Evolutionary conservation across 108 stramenopile genomes (phyloP).

Genomic region (Cyclotella distinguenda): DNA sequence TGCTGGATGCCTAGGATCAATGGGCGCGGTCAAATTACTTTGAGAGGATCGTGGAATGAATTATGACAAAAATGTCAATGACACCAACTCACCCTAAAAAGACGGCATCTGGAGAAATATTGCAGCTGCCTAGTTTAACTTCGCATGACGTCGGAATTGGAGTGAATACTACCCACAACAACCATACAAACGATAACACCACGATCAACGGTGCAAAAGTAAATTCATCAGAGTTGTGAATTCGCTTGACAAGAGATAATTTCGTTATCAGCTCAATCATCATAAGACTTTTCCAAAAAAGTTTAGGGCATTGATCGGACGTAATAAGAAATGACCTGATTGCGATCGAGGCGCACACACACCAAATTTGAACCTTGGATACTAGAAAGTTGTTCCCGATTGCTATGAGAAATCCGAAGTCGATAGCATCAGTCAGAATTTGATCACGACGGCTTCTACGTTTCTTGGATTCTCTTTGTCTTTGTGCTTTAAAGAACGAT

Average conservation of each 20-base stretch:
- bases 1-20: conserved; percentile 50
- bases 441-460: not conserved
- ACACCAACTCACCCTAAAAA: not conserved
- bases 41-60: not conserved
- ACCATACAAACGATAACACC: conserved; percentile 27
- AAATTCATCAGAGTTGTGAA: conserved; percentile 1
- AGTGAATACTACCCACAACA: conserved; percentile 31
- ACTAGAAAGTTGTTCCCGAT: conserved; percentile 12
- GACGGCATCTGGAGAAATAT: conserved; percentile 30
- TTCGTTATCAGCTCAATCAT: conserved; percentile 26
- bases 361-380: conserved; percentile 7
- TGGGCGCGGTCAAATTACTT: not conserved
- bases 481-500: conserved; percentile 18
- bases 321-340: conserved; percentile 30
- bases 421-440: conserved; percentile 21
- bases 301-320: conserved; percentile 9
- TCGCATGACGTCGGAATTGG: conserved; percentile 36
- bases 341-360: conserved; percentile 12
- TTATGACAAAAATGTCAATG: not conserved
- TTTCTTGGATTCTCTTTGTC: conserved; percentile 1
- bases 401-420: conserved; percentile 36
- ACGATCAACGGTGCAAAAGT: conserved; percentile 5
- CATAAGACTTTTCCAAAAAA: conserved; percentile 9
- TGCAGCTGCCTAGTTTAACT: not conserved
- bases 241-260: conserved; percentile 7